Evolutionary conservation across 805 yeast genomes (phyloP), one percentile per base, ranked within the genome.

Genomic region (Candida orba): DNA sequence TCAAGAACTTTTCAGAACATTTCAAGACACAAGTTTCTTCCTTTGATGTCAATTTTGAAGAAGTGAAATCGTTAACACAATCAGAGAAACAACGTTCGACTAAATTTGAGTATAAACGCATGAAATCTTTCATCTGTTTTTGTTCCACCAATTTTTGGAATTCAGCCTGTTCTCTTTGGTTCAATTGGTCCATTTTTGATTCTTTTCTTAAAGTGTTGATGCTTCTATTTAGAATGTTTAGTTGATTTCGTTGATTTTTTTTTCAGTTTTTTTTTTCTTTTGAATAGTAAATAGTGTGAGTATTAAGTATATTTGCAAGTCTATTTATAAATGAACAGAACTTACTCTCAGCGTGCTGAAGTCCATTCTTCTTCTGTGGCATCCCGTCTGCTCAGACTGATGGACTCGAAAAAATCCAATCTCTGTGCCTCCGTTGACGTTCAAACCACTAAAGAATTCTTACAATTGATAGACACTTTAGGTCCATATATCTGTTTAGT

Each of bases 41-140:
- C 72, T 84, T 87, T 59, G 79, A 66, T 50, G 95, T 81, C 63
- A 93, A 76, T 61, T 80, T 79, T 63, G 83, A 81, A 36, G 98
- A 88, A 46, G 99, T 93, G 79, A 93, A 91, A 67, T 93, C 99
- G 66, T 90, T 91, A 63, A 93, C 96, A 72, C 99, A 93, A 71
- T 93, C 98, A 48, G 79, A 79, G 73, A 93, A 93, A 73, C 99
- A 93, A 73, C 95, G 84, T 68, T 91, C 95, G 42, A 93, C 98
- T 58, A 93, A 77, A 64, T 84, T 84, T 52, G 98, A 89, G 78
- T 93, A 93, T 46, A 84, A 73, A 65, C 93, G 84, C 98, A 93
- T 91, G 82, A 91, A 93, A 67, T 91, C 99, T 68, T 85, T 86
- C 96, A 93, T 90, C 71, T 91, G 99, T 75, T 91, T 91, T 65